Conservation (phyloP, 2,329 filamentous ascomycete species). For the Epichloe typhina region DNA sequence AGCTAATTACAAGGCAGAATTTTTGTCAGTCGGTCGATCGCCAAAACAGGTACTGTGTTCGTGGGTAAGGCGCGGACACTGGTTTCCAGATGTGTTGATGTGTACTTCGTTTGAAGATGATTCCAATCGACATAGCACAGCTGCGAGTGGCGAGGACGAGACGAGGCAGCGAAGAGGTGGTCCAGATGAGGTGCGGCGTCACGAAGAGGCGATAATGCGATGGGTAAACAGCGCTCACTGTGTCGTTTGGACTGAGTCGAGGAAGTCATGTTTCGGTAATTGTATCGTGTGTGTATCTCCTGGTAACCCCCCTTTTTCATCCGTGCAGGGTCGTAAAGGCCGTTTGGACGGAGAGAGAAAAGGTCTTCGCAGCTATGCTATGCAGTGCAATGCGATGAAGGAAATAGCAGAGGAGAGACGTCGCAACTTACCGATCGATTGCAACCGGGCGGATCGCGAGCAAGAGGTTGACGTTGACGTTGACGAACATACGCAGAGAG, state of each 20-base stretch:
- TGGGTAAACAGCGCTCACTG: background rate
- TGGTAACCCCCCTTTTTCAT: background rate
- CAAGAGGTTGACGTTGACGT: background rate
- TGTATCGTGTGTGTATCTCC: background rate
- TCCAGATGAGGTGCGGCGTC: background rate
- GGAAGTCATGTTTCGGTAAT: background rate
- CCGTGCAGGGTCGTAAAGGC: background rate
- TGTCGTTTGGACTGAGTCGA: background rate
- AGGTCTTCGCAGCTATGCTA: background rate
- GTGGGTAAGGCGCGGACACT: background rate
- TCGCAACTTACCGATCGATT: conserved; percentile 4
- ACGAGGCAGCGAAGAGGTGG: background rate
- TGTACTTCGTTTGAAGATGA: background rate
- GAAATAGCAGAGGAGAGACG: background rate
- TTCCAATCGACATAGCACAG: background rate
- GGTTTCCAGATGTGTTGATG: no score
- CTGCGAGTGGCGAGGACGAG: background rate
- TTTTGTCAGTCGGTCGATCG: background rate
- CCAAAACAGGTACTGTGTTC: background rate
- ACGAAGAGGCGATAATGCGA: background rate
- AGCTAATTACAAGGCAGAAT: background rate
- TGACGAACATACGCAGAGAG: conserved; percentile 1
- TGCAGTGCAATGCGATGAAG: background rate
- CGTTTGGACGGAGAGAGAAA: background rate
- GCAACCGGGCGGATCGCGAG: background rate